These are phyloP conservation scores for Aspergillus ochraceus DNA, from an alignment of 2,329 filamentous ascomycete genomes.

Conservation along the genomic window DNA sequence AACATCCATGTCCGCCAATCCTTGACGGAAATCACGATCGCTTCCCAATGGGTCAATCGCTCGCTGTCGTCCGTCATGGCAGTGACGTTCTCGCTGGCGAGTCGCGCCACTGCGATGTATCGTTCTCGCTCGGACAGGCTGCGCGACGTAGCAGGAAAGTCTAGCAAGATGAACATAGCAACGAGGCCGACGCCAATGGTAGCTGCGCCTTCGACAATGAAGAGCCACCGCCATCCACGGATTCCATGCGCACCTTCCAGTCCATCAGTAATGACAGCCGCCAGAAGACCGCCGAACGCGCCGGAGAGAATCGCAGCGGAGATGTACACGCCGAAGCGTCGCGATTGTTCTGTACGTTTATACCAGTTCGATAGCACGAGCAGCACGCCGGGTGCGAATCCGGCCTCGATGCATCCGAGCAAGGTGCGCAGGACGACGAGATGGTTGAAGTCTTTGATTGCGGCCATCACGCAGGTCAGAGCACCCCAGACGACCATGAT, in stretches of 20 bases:
- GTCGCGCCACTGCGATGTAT: too few species aligned
- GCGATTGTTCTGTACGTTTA: slow-evolving; percentile 57
- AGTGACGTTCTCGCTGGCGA: slow-evolving; percentile 6
- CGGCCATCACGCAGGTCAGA: slow-evolving; percentile 53
- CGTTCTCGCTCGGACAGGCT: slow-evolving; percentile 30
- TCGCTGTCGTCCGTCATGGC: slow-evolving; percentile 14
- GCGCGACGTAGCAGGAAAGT: slow-evolving; percentile 51
- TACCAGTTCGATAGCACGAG: slow-evolving; percentile 59
- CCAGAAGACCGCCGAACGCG: slow-evolving; percentile 54
- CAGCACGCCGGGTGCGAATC: slow-evolving; percentile 26
- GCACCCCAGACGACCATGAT: slow-evolving; percentile 58
- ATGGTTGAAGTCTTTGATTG: slow-evolving; percentile 48
- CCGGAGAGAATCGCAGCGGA: slow-evolving; percentile 57
- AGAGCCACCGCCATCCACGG: slow-evolving; percentile 55
- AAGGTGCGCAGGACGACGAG: slow-evolving; percentile 46
- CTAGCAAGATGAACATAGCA: slow-evolving; percentile 49
- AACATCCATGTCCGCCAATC: too few species aligned
- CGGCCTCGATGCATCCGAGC: slow-evolving; percentile 23
- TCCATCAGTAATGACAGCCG: slow-evolving; percentile 49
- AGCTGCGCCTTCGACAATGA: slow-evolving; percentile 46
- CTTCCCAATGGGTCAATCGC: slow-evolving; percentile 8
- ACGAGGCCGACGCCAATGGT: slow-evolving; percentile 49
- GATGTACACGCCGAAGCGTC: slow-evolving; percentile 58
- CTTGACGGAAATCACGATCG: too few species aligned
- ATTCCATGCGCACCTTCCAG: slow-evolving; percentile 49